Evolutionary conservation across 768 basidiomycete species (phyloP), one percentile per base, ranked within the genome.

Genomic region (Paxillus ammoniavirescens): DNA sequence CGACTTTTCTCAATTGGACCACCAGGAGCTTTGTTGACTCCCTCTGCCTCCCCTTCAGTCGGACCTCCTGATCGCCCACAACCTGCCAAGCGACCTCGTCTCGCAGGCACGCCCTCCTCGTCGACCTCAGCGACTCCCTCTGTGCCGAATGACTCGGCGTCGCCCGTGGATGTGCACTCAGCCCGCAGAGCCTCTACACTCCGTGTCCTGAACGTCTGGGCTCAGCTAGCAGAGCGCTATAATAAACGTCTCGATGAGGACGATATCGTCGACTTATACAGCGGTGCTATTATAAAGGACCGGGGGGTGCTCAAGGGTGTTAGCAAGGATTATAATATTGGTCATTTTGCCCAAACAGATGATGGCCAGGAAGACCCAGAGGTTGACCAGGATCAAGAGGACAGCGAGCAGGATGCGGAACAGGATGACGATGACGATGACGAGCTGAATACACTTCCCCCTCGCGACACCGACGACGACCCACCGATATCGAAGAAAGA

Each of bases 191-290:
- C 79, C 21, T 71, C 68, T 12, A 75, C 77, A 5, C 68, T 75
- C 59, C 82, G 84, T 3, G 72, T 91, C 36, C 71, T 82, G 21
- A 77, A 80, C 59, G 72, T 81, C 13, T 91, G 90, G 89, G 75
- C 80, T 26, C 75, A 80, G 48, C 80, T 92, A 4, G 88, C 81
- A 3, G 82, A 86, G 45, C 80, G 87, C 23, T 87, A 91, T 64
- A 76, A 79, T 33, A 77, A 81, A 47, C 76, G 78, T 42, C 71
- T 89, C 37, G 87, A 89, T 59, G 84, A 91, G 62, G 90, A 92
- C 67, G 90, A 93, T 65, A 84, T 91, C 43, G 75, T 92, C 31
- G 86, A 91, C 62, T 71, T 93, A 3, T 72, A 74, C 50, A 83
- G 81, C 10, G 79, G 77, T 10, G 67, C 79, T 55, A 75, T 92